phyloP scores from a whole-genome alignment of 257 asterid genomes.

The Sherardia arvensis region DNA sequence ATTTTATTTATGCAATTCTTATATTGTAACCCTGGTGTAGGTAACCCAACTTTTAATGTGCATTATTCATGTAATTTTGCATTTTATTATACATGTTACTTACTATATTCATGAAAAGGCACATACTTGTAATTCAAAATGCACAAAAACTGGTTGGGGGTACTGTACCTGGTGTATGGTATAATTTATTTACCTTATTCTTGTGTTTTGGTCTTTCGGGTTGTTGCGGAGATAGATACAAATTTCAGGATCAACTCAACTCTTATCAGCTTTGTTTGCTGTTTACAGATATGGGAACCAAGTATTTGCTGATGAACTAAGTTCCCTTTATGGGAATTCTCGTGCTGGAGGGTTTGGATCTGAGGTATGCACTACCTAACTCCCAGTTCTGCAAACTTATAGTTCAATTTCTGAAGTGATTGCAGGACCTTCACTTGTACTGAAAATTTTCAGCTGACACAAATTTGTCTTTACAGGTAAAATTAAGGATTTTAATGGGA shows the following conservation, averaged over 20 bases:
- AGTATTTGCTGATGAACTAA: slow-evolving; percentile 58
- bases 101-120: no score
- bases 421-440: background rate
- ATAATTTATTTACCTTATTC: no score
- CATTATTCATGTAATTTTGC: no score
- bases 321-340: slow-evolving; percentile 70
- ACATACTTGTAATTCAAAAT: no score
- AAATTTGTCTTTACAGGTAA: slow-evolving; percentile 46
- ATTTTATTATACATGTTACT: no score
- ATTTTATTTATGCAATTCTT: no score
- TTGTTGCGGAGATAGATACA: background rate
- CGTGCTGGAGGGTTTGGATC: slow-evolving; percentile 93
- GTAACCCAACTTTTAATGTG: no score
- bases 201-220: background rate
- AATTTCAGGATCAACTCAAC: background rate
- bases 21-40: no score
- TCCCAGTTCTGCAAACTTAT: background rate
- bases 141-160: no score
- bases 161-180: no score
- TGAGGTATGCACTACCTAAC: slow-evolving; percentile 47
- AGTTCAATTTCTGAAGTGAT: no score
- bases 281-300: slow-evolving; percentile 77
- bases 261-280: background rate
- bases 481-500: slow-evolving; percentile 94
- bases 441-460: background rate